Evolutionary conservation across 169 alveolate species (phyloP).

Genomic region (Plasmodium falciparum): DNA sequence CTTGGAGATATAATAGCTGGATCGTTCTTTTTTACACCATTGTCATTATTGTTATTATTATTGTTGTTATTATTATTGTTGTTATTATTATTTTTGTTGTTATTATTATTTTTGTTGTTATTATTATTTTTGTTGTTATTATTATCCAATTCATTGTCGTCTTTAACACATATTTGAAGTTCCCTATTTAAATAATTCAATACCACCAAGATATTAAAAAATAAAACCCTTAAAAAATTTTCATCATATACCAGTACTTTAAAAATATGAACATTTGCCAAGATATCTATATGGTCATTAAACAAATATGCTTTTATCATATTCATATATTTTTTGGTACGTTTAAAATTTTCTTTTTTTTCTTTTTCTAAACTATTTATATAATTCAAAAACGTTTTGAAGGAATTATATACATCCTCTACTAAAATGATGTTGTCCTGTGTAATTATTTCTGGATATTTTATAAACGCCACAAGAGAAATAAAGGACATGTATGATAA

Average conservation of each 20-base stretch:
- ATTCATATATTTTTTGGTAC: not conserved
- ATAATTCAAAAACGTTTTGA: constrained; percentile 20
- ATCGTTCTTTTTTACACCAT: too few relatives aligned
- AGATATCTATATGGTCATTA: constrained; percentile 19
- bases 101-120: too few relatives aligned
- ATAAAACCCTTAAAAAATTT: constrained; percentile 26
- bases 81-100: too few relatives aligned
- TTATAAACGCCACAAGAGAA: constrained; percentile 28
- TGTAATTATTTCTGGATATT: constrained; percentile 44
- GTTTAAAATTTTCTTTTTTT: constrained; percentile 7
- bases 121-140: too few relatives aligned
- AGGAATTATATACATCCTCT: constrained; percentile 48
- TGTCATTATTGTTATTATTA: too few relatives aligned
- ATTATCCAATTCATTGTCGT: not conserved
- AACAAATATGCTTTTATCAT: constrained; percentile 9
- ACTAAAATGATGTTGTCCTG: not conserved
- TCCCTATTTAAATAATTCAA: constrained; percentile 35
- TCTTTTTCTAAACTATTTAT: constrained; percentile 25
- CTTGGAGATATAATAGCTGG: too few relatives aligned
- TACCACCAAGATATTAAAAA: constrained; percentile 28
- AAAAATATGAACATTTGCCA: constrained; percentile 38
- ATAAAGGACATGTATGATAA: constrained; percentile 21
- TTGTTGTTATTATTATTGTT: too few relatives aligned
- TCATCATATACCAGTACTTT: constrained; percentile 37
- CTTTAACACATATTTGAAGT: not conserved